These are phyloP conservation scores for Aureobasidium sp. DNA, from an alignment of 2,329 filamentous ascomycete genomes.

Conservation along the genomic window DNA sequence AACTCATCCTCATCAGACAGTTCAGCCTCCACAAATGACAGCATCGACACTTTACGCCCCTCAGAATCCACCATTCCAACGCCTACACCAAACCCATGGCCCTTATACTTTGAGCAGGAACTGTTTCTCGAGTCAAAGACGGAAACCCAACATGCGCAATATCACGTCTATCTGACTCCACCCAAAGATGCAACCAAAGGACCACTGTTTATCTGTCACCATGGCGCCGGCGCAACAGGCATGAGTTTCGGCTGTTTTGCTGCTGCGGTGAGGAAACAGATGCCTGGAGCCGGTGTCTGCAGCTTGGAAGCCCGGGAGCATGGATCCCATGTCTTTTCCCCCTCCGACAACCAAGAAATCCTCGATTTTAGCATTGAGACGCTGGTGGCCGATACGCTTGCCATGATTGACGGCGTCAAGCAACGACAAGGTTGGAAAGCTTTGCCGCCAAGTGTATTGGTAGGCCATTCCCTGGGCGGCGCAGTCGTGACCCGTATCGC, in stretches of 20 bases:
- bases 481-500: slow-evolving; percentile 84
- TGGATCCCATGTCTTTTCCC: slow-evolving; percentile 50
- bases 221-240: slow-evolving; percentile 88
- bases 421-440: slow-evolving; percentile 63
- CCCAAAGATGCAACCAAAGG: slow-evolving; percentile 55
- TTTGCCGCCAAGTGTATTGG: slow-evolving; percentile 69
- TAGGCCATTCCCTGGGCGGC: slow-evolving; percentile 89
- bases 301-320: slow-evolving; percentile 83
- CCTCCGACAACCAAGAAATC: slow-evolving; percentile 31
- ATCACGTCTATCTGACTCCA: slow-evolving; percentile 84
- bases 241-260: slow-evolving; percentile 78
- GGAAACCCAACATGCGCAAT: slow-evolving; percentile 47
- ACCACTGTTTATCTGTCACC: slow-evolving; percentile 86
- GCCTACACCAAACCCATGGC: slow-evolving; percentile 72
- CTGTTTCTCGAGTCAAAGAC: slow-evolving; percentile 58
- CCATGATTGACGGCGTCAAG: slow-evolving; percentile 62
- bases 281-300: slow-evolving; percentile 76
- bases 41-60: slow-evolving; percentile 48
- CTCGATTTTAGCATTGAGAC: slow-evolving; percentile 66
- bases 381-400: slow-evolving; percentile 64
- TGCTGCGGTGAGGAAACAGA: slow-evolving; percentile 65
- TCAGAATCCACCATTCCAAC: slow-evolving; percentile 40
- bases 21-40: slow-evolving; percentile 87
- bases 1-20: slow-evolving; percentile 51
- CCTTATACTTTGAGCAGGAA: slow-evolving; percentile 83